These are phyloP conservation scores for Aureobasidium subglaciale DNA, from an alignment of 2,329 filamentous ascomycete species.

Conservation along the genomic window DNA sequence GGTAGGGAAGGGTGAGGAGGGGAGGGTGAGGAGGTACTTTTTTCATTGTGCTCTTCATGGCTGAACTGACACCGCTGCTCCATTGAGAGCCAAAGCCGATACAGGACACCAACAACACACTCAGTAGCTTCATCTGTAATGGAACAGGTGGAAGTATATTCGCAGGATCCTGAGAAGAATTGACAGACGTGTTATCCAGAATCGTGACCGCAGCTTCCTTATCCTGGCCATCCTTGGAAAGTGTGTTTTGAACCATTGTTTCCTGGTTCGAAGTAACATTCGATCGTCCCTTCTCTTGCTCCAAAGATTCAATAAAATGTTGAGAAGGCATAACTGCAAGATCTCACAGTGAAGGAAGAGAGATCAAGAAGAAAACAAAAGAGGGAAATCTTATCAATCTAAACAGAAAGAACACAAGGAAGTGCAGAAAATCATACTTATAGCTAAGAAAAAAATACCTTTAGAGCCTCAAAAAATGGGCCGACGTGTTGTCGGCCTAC, in stretches of 20 bases:
- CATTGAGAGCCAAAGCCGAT: conserved; percentile 56
- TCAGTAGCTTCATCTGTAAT: conserved; percentile 32
- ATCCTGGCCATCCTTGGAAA: not conserved
- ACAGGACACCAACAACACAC: conserved; percentile 45
- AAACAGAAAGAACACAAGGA: not conserved
- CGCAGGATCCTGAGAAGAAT: not conserved
- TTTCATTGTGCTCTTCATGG: conserved; percentile 56
- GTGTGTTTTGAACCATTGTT: not conserved
- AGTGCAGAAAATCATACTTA: not conserved
- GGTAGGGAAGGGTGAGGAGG: too few species aligned
- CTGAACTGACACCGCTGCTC: conserved; percentile 54
- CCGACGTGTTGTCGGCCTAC: not conserved
- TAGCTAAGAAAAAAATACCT: too few species aligned
- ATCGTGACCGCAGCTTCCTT: not conserved
- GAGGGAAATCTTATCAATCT: too few species aligned
- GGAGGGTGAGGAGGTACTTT: conserved; percentile 30
- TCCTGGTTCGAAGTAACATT: not conserved
- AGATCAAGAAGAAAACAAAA: not conserved
- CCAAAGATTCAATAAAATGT: not conserved
- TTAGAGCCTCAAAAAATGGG: not conserved
- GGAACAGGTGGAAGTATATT: conserved; percentile 15
- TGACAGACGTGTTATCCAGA: not conserved
- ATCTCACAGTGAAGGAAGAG: not conserved
- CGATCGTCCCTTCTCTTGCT: not conserved
- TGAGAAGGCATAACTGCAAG: not conserved